Evolutionary conservation across 257 asterid species (phyloP).

Genomic region (Dorcoceras hygrometricum): DNA sequence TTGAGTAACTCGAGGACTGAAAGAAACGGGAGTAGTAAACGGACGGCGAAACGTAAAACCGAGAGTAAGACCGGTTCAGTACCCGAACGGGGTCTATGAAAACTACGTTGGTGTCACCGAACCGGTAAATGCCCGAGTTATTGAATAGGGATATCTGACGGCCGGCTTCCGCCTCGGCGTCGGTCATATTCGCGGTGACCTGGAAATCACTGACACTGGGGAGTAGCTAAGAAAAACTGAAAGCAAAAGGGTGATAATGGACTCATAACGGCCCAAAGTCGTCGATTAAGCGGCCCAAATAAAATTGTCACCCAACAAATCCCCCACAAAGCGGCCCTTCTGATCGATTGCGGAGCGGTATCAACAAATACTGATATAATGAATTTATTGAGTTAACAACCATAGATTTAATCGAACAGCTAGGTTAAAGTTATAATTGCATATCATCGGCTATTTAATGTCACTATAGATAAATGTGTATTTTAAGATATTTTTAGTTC

Average conservation of each 20-base stretch:
- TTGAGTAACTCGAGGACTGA: conserved; percentile 23
- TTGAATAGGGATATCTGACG: conserved; percentile 36
- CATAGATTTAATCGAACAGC: too few species aligned
- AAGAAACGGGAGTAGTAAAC: conserved; percentile 83
- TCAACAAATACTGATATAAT: too few species aligned
- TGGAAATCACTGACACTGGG: background rate
- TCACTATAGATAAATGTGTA: too few species aligned
- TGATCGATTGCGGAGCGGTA: too few species aligned
- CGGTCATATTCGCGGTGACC: conserved; percentile 38
- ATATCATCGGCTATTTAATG: too few species aligned
- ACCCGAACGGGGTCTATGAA: conserved; percentile 88
- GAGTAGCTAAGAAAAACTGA: background rate
- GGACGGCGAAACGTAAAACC: conserved; percentile 61
- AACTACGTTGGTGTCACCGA: conserved; percentile 36
- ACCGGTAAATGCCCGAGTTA: conserved; percentile 47
- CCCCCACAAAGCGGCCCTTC: too few species aligned
- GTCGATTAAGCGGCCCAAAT: too few species aligned
- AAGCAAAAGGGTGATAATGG: background rate
- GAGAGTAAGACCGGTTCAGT: conserved; percentile 61
- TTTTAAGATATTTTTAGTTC: too few species aligned
- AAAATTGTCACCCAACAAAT: too few species aligned
- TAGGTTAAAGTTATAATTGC: too few species aligned
- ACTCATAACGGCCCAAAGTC: background rate
- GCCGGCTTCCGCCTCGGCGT: conserved; percentile 24
- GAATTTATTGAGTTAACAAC: too few species aligned